Percentiles rank a stretch among this genome's conserved stretches.
These are phyloP conservation scores for Plasmodium knowlesi DNA, from an alignment of 169 alveolate species.

Conservation along the genomic window DNA sequence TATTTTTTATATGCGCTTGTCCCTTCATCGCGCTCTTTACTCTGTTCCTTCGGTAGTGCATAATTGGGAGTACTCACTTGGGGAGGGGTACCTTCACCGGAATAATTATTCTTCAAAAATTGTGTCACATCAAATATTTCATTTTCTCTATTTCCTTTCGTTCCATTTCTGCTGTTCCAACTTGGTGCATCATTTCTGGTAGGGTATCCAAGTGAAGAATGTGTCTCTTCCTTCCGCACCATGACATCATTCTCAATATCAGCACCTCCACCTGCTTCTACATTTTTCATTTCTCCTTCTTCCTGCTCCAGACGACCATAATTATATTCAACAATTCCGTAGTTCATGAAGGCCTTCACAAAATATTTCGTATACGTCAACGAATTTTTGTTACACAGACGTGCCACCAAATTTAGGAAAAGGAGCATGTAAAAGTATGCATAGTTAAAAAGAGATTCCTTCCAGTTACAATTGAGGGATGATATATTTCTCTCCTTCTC, in stretches of 20 bases:
- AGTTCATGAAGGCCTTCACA: slow-evolving; percentile 35
- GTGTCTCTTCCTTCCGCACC: background rate
- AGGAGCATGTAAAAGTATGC: slow-evolving; percentile 53
- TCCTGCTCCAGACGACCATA: background rate
- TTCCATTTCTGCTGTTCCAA: background rate
- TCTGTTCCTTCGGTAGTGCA: background rate
- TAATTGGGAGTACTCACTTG: background rate
- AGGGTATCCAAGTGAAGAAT: background rate
- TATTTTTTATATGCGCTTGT: slow-evolving; percentile 1
- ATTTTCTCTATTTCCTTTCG: background rate
- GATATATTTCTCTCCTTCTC: slow-evolving; percentile 8
- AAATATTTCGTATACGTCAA: slow-evolving; percentile 50
- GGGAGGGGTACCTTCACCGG: background rate
- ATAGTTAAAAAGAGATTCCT: slow-evolving; percentile 18
- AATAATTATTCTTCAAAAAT: background rate
- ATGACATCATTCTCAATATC: background rate
- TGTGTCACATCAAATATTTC: background rate
- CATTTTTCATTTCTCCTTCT: slow-evolving; percentile 7
- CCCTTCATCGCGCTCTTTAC: background rate
- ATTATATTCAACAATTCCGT: slow-evolving; percentile 47
- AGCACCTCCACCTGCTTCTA: background rate
- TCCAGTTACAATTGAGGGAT: background rate
- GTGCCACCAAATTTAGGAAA: slow-evolving; percentile 65
- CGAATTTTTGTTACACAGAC: slow-evolving; percentile 69
- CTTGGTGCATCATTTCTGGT: background rate